Percentiles rank a stretch among this genome's conserved stretches.
Conservation (phyloP, 352 stramenopile species). For the Phytophthora uliginosa region DNA sequence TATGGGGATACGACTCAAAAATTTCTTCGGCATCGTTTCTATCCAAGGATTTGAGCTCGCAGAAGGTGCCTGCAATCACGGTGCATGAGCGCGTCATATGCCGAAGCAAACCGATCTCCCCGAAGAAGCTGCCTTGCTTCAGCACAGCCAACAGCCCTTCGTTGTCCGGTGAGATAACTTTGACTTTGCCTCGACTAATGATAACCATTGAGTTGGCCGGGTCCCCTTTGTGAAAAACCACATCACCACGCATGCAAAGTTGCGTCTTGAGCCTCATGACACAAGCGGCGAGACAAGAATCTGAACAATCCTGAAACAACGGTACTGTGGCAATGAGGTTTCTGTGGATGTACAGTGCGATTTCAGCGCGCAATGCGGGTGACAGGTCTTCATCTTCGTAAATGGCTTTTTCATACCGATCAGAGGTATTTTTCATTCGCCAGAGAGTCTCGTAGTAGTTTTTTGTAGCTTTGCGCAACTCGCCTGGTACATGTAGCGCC, state of each 20-base stretch:
- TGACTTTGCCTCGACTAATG: constrained; percentile 71
- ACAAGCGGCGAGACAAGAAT: constrained; percentile 61
- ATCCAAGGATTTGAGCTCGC: constrained; percentile 65
- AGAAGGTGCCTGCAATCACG: constrained; percentile 67
- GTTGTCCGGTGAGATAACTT: constrained; percentile 68
- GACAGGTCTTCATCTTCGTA: constrained; percentile 77
- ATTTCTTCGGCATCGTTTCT: constrained; percentile 62
- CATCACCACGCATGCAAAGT: constrained; percentile 67
- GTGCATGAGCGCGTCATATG: constrained; percentile 73
- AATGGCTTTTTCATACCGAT: constrained; percentile 76
- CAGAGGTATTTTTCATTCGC: constrained; percentile 76
- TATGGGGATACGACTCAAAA: constrained; percentile 68
- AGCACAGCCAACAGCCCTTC: constrained; percentile 61
- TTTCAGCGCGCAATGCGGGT: constrained; percentile 59
- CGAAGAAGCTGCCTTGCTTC: constrained; percentile 74
- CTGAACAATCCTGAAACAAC: constrained; percentile 67
- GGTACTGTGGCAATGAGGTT: constrained; percentile 61
- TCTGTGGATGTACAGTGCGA: constrained; percentile 72
- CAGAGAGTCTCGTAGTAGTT: constrained; percentile 76
- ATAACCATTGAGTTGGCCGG: constrained; percentile 71
- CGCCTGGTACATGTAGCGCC: constrained; percentile 58
- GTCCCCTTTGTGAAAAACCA: constrained; percentile 72
- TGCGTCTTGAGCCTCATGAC: constrained; percentile 71
- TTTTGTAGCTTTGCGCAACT: constrained; percentile 63
- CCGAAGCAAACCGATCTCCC: constrained; percentile 64